Evolutionary conservation across 495 filamentous ascomycete species (phyloP), one percentile per base, ranked within the genome.

Genomic region (Podospora tetraspora): DNA sequence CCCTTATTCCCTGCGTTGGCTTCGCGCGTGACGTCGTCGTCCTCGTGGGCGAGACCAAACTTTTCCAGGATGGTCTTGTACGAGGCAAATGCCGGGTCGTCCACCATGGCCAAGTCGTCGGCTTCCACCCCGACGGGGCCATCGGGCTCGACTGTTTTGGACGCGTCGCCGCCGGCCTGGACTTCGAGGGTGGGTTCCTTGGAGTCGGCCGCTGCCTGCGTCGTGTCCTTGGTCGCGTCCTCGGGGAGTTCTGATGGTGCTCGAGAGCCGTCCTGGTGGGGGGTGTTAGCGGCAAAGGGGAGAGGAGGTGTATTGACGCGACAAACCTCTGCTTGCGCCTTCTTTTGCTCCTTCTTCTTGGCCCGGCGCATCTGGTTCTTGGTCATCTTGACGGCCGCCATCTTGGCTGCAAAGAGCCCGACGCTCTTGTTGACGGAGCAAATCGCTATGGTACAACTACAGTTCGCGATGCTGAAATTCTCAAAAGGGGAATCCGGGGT

Each of bases 351-450:
- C 86, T 96, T 97, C 83, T 92, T 96, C 84, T 92, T 93, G 32
- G 93, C 93, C 75, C 90, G 86, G 76, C 91, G 85, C 75, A 92
- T 85, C 78, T 93, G 90, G 73, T 96, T 95, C 80, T 94, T 96
- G 75, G 86, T 91, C 77, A 87, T 83, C 79, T 93, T 93, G 71
- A 80, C 74, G 61, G 78, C 73, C 65, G 83, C 84, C 85, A 85
- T 86, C 72, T 77, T 83, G 80, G 72, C 67, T 66, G 61, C 24
- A 69, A 74, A 71, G 72, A 58, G 64, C 19, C 24, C 27, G 62
- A 30, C 59, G 23, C 58, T 64, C 56, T 23, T 3, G 25, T 27
- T 10, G 16, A 30, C 25, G 23, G 62, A 16, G 29, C 24, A 12
- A 21, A 30, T 29, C 32, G 34, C 30, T 64, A 19, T 19, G 24